Base-by-base conservation (phyloP, 495 filamentous ascomycete species). In the Xanthoparmelia taractica region DNA sequence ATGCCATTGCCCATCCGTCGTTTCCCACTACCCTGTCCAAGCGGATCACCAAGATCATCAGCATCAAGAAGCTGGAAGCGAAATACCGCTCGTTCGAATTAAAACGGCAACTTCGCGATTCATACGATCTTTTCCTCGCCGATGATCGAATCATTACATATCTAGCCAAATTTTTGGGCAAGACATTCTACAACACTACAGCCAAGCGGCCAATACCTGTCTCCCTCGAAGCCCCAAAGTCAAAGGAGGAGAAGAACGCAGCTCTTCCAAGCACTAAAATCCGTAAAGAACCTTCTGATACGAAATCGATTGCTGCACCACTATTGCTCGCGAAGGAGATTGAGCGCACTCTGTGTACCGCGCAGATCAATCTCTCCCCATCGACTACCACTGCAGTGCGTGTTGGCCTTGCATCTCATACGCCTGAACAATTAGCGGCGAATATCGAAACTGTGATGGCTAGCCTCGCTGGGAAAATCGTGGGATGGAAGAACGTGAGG, bases 41-140 rank as follows among this genome's bases (percentile, higher is more conserved):
- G 67, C 84, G 85, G 62, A 89, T 98, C 67, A 87, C 84, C 37
- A 81, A 87, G 59, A 86, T 97, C 33, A 88, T 98, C 67, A 88
- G 89, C 66, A 76, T 92, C 69, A 78, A 78, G 65, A 96, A 98
- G 71, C 80, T 98, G 54, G 87, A 88, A 76, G 79, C 84, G 50
- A 91, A 92, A 72, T 97, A 89, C 81, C 86, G 88, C 75, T 78
- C 85, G 56, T 97, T 88, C 75, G 94, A 98, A 78, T 84, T 81
- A 59, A 87, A 88, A 70, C 82, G 94, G 54, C 89, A 93, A 72
- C 80, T 98, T n/a, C 80, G 85, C 57, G 77, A 82, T 56, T 90
- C 95, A 65, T 87, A 96, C 75, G 89, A 91, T 72, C 75, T 96
- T 48, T 96, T 97, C 77, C 78, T 97, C 34, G 90, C 85, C 34